Evolutionary conservation across 1,284 basidiomycete species (phyloP).

Genomic region (Hymenochaete sp.): DNA sequence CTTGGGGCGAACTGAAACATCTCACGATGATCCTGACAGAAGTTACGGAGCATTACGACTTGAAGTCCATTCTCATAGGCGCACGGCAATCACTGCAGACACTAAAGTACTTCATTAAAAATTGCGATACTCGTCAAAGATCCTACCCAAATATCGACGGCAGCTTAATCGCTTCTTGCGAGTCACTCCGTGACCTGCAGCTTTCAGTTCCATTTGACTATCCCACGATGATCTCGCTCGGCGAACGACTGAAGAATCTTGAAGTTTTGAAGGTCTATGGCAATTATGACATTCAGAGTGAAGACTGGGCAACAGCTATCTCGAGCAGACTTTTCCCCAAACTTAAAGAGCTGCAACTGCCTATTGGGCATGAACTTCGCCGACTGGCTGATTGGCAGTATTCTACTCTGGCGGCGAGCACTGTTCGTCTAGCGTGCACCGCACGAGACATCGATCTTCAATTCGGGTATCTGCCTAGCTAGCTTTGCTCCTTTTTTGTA

Average conservation of each 20-base stretch:
- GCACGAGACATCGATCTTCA: not conserved
- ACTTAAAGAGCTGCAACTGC: slow-evolving; percentile 5
- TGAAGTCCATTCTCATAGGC: slow-evolving; percentile 1
- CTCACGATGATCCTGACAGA: slow-evolving; percentile 1
- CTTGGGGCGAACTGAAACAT: slow-evolving; percentile 4
- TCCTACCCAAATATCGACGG: not conserved
- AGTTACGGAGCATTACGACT: not conserved
- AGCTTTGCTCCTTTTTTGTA: too few species aligned
- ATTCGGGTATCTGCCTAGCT: slow-evolving; percentile 5
- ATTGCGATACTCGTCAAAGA: not conserved
- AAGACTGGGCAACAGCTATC: slow-evolving; percentile 5
- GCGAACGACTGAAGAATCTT: not conserved
- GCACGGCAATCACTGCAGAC: slow-evolving; percentile 1
- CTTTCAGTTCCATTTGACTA: not conserved
- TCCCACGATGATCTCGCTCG: not conserved
- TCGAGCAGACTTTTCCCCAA: slow-evolving; percentile 1
- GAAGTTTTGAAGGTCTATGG: slow-evolving; percentile 4
- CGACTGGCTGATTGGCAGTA: slow-evolving; percentile 10
- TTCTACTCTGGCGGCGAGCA: not conserved
- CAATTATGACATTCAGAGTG: slow-evolving; percentile 6
- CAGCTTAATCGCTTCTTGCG: slow-evolving; percentile 6
- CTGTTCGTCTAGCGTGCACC: slow-evolving; percentile 2
- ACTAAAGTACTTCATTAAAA: slow-evolving; percentile 3
- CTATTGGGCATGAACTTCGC: slow-evolving; percentile 9
- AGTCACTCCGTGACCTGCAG: slow-evolving; percentile 5